phyloP scores from a whole-genome alignment of 1,139 yeast species.

The Geotrichum bryndzae region DNA sequence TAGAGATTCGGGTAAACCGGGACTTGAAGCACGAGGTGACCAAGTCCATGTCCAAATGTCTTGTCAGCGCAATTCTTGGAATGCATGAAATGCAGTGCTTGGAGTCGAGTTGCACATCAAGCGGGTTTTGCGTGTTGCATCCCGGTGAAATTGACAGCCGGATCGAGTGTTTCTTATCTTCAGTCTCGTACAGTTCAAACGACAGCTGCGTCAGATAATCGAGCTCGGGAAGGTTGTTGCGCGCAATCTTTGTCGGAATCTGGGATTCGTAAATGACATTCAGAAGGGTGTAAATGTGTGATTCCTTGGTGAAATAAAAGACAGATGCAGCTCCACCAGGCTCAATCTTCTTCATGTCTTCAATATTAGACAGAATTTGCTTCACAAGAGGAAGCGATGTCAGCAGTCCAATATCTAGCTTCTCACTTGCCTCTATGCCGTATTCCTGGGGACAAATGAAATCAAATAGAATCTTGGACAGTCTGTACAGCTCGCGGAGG shows the following conservation, averaged over 20 bases:
- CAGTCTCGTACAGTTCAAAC: constrained; percentile 83
- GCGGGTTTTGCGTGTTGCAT: constrained; percentile 94
- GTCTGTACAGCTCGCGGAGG: constrained; percentile 77
- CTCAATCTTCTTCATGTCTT: constrained; percentile 69
- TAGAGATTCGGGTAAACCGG: constrained; percentile 76
- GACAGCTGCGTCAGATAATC: constrained; percentile 93
- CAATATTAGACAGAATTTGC: constrained; percentile 76
- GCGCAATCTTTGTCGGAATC: constrained; percentile 85
- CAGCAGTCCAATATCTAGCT: constrained; percentile 87
- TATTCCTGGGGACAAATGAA: constrained; percentile 98
- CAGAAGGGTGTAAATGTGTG: constrained; percentile 88
- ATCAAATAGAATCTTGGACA: constrained; percentile 91
- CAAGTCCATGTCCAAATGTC: constrained; percentile 88
- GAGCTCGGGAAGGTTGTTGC: constrained; percentile 92
- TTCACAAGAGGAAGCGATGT: constrained; percentile 92
- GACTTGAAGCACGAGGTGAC: constrained; percentile 77
- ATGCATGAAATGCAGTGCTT: constrained; percentile 96
- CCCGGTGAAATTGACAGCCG: constrained; percentile 92
- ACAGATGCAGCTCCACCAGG: constrained; percentile 64
- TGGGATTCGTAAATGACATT: constrained; percentile 92
- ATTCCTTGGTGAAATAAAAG: constrained; percentile 92
- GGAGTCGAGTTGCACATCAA: constrained; percentile 92
- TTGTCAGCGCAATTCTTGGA: constrained; percentile 80
- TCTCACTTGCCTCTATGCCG: constrained; percentile 93
- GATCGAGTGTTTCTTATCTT: constrained; percentile 70